These are phyloP conservation scores for Astrocystis sublimbata DNA, from an alignment of 495 filamentous ascomycete species.

Conservation along the genomic window DNA sequence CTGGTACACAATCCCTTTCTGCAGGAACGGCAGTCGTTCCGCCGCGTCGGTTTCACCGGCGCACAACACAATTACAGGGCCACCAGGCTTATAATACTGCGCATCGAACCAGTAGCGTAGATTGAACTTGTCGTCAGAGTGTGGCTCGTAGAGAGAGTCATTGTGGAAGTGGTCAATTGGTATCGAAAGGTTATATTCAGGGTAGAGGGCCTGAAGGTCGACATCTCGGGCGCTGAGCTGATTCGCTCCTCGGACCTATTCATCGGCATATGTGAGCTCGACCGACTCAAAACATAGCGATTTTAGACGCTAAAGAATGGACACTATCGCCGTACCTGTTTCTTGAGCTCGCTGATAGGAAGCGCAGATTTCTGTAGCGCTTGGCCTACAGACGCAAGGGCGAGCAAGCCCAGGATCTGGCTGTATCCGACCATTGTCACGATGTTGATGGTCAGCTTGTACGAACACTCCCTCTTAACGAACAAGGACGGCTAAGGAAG, in stretches of 20 bases:
- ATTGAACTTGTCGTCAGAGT: slow-evolving; percentile 57
- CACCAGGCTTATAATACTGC: slow-evolving; percentile 63
- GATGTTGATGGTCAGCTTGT: slow-evolving; percentile 12
- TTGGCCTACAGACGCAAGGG: slow-evolving; percentile 18
- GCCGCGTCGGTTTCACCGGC: slow-evolving; percentile 62
- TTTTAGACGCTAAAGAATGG: not conserved
- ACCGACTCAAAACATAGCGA: not conserved
- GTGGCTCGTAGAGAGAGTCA: slow-evolving; percentile 67
- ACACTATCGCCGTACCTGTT: slow-evolving; percentile 11
- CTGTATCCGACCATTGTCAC: slow-evolving; percentile 17
- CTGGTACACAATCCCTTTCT: slow-evolving; percentile 67
- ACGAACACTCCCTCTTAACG: not conserved
- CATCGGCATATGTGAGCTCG: not conserved
- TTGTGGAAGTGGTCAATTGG: slow-evolving; percentile 79
- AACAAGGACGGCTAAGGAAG: slow-evolving; percentile 5
- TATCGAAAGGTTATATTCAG: slow-evolving; percentile 61
- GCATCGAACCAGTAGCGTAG: slow-evolving; percentile 76
- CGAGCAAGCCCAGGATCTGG: slow-evolving; percentile 9
- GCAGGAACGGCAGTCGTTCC: slow-evolving; percentile 61
- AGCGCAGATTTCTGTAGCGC: slow-evolving; percentile 17
- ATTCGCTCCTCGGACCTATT: slow-evolving; percentile 3
- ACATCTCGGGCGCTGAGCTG: slow-evolving; percentile 31
- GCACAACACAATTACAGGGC: slow-evolving; percentile 70
- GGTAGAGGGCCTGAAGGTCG: slow-evolving; percentile 50
- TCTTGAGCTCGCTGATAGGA: slow-evolving; percentile 22